Conservation (phyloP, 495 filamentous ascomycete species). For the Lindgomyces ingoldianus region DNA sequence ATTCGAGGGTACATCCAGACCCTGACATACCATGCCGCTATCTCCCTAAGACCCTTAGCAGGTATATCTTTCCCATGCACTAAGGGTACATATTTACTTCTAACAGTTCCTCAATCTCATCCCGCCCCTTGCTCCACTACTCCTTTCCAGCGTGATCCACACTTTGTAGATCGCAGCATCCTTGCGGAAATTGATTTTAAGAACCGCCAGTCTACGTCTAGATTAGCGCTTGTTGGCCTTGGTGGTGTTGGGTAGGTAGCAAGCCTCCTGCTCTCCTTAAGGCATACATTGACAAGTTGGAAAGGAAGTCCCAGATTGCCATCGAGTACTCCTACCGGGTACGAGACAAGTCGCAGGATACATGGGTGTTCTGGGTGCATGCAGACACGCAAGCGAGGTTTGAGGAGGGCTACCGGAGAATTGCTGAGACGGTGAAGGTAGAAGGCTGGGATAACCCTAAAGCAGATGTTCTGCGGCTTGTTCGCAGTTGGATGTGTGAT, state of each 20-base stretch:
- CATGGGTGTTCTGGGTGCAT: conserved; percentile 33
- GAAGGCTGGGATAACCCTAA: conserved; percentile 13
- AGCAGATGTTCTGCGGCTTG: conserved; percentile 8
- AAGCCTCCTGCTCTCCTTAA: too few relatives aligned
- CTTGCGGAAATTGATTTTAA: conserved; percentile 42
- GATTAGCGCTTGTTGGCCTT: conserved; percentile 40
- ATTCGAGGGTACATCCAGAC: conserved; percentile 13
- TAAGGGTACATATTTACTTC: too few relatives aligned
- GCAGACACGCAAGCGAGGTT: conserved; percentile 17
- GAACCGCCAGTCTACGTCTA: conserved; percentile 28
- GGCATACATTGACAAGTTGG: too few relatives aligned
- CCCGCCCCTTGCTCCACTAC: too few relatives aligned
- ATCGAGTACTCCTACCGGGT: conserved; percentile 21
- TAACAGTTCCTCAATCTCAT: too few relatives aligned
- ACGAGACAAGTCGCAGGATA: conserved; percentile 12
- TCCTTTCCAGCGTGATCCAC: conserved; percentile 46
- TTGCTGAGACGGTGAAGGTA: conserved; percentile 13
- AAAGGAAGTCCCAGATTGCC: conserved; percentile 26
- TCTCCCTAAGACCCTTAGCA: too few relatives aligned
- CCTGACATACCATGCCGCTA: conserved; percentile 16
- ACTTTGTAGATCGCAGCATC: conserved; percentile 49
- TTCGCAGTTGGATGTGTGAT: conserved; percentile 16
- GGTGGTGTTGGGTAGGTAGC: conserved; percentile 59
- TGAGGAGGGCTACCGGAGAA: conserved; percentile 15
- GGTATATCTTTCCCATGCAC: too few relatives aligned